These are phyloP conservation scores for Ceratocystis diversiconidia DNA, from an alignment of 2,329 filamentous ascomycete species.

Conservation along the genomic window DNA sequence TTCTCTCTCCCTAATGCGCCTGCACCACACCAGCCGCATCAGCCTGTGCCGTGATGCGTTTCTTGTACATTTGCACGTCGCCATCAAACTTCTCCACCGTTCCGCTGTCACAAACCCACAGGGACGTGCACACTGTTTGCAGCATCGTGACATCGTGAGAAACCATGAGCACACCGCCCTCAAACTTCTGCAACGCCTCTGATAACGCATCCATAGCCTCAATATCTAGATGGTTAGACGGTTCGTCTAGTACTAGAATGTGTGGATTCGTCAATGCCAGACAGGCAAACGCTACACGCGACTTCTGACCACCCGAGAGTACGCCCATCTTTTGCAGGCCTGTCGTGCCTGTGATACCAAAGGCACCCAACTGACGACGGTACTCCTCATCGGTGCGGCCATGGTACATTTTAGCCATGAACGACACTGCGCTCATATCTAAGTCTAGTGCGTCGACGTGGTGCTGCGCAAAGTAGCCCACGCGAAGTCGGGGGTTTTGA, in stretches of 20 bases:
- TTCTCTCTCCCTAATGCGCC: slow-evolving; percentile 33
- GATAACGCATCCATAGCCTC: slow-evolving; percentile 96
- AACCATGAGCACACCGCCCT: slow-evolving; percentile 95
- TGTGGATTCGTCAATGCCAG: slow-evolving; percentile 86
- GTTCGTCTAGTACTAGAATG: slow-evolving; percentile 94
- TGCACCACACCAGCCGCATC: slow-evolving; percentile 76
- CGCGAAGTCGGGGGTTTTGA: slow-evolving; percentile 70
- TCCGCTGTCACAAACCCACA: slow-evolving; percentile 94
- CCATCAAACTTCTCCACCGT: slow-evolving; percentile 93
- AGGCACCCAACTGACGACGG: slow-evolving; percentile 81
- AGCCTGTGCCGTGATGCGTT: slow-evolving; percentile 80
- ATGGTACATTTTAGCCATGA: slow-evolving; percentile 87
- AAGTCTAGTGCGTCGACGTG: slow-evolving; percentile 94
- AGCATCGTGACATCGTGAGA: slow-evolving; percentile 98
- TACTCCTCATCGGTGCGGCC: slow-evolving; percentile 94
- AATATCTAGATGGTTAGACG: slow-evolving; percentile 96
- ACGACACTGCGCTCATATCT: slow-evolving; percentile 75
- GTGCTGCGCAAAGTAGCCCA: slow-evolving; percentile 97
- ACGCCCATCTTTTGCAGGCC: slow-evolving; percentile 91
- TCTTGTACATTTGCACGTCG: slow-evolving; percentile 95
- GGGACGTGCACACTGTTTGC: slow-evolving; percentile 81
- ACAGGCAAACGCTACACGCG: slow-evolving; percentile 95
- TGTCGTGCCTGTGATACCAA: slow-evolving; percentile 82
- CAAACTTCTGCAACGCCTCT: slow-evolving; percentile 68
- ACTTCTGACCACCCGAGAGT: slow-evolving; percentile 94